Evolutionary conservation across 1,284 basidiomycete species (phyloP), one percentile per base, ranked within the genome.

Genomic region (Xerocomus amazonicus): DNA sequence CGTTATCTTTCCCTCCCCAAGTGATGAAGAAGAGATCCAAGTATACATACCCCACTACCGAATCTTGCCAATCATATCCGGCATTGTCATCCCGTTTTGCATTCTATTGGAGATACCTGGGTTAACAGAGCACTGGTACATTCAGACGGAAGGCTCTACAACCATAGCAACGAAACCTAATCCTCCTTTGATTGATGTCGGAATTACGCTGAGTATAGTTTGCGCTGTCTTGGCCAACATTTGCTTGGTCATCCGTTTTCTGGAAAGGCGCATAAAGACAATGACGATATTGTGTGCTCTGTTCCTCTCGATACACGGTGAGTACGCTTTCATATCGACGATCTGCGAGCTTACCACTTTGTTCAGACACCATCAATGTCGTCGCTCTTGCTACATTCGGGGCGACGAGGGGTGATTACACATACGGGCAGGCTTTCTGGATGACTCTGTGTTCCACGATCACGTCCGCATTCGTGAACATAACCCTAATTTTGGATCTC

Each of bases 21-120:
- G 14, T 9, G 13, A 52, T 7, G 66, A 65, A 46, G 56, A 63
- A 40, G 59, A 63, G 31, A 55, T 67, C 1, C 57, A 53, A 44
- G 50, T 61, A 31, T 61, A 62, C 41, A 44, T 57, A 49, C 73
- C 75, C 16, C 67, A 71, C 43, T 83, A 83, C 57, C 80, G 84
- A 13, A 68, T 66, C 51, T 70, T 80, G 4, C 88, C 87, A 0
- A 84, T 90, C 47, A 53, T 90, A 17, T 80, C 83, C 9, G 89
- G 88, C 8, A 70, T 88, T 14, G 60, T 84, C 31, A 81, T 90
- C 16, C 89, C 89, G 0, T 89, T 92, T 59, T 78, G 81, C 13
- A 89, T 93, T 51, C 73, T 93, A 16, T 74, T 93, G 27, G 88
- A 89, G 60, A 87, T 92, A 39, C 89, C 88, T 0, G 85, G 85